Evolutionary conservation across 2,329 filamentous ascomycete species (phyloP), one percentile per base, ranked within the genome.

Genomic region (Chaetothyriales sp.): DNA sequence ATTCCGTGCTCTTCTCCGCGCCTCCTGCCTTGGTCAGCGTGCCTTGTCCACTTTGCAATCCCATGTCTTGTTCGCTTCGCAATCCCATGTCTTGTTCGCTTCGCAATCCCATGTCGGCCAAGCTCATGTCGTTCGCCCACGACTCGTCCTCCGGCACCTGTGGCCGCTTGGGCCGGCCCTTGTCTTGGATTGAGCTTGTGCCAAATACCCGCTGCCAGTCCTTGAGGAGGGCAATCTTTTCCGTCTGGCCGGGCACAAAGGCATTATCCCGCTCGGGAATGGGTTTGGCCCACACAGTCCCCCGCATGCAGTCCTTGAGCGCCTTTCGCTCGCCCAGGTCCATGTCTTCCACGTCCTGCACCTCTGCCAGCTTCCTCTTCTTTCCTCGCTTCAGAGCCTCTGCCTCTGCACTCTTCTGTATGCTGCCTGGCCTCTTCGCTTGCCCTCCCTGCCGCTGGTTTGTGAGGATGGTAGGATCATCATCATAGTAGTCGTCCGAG

Each of bases 151-250:
- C 51, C 5, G 22, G 8, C 28, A 29, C 20, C 2, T 47, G 20
- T 9, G 46, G 22, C 46, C 10, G 18, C 15, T 33, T 47, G 1
- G 29, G 15, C 8, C 48, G n/a, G 9, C 18, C 43, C 20, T 37
- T 20, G 20, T 47, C 43, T 25, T 49, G 48, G 25, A 49, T 52
- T 20, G 54, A 48, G 22, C 46, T 55, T 44, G 52, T 54, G 2
- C 53, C 53, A 43, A 73, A 73, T 2, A 71, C 58, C 51, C 73
- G 68, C 18, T 69, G 64, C 70, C 71, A 73, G 57, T 73, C 69
- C 55, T 69, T 67, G 47, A 73, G 61, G 18, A 74, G 54, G 1
- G 71, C 65, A 0, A 74, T 69, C 49, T 67, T 67, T 19, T 70
- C 66, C 3, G 67, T 67, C 2, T 66, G 60, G 3, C 69, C 70